phyloP scores from a whole-genome alignment of 108 stramenopile species.

The Conticribra guillardii region DNA sequence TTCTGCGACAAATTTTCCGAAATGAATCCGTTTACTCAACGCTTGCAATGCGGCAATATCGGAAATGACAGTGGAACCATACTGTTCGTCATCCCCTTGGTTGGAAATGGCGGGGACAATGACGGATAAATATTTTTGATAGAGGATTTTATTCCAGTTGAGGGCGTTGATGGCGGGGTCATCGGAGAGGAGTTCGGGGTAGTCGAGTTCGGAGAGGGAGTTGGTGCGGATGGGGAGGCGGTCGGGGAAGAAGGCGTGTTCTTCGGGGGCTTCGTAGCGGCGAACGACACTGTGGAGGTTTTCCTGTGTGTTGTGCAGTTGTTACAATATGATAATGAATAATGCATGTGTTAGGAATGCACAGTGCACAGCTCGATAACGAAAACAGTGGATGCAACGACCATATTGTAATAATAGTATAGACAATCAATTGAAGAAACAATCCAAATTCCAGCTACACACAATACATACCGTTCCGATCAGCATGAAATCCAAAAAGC shows the following conservation, averaged over 20 bases:
- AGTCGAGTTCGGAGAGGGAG: constrained; percentile 82
- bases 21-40: constrained; percentile 91
- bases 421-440: no score
- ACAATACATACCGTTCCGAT: constrained; percentile 80
- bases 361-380: no score
- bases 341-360: no score
- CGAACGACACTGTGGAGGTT: constrained; percentile 92
- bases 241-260: constrained; percentile 95
- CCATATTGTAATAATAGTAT: no score
- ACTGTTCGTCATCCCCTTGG: constrained; percentile 96
- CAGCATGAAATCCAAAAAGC: constrained; percentile 95
- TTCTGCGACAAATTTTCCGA: constrained; percentile 99
- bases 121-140: constrained; percentile 80
- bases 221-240: constrained; percentile 73
- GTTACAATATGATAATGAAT: not conserved
- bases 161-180: constrained; percentile 67
- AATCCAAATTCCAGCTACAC: not conserved
- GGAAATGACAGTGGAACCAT: constrained; percentile 88
- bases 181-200: constrained; percentile 76
- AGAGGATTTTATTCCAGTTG: constrained; percentile 90
- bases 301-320: constrained; percentile 51
- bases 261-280: constrained; percentile 98
- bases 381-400: not conserved
- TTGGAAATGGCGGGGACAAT: constrained; percentile 83
- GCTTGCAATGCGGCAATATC: constrained; percentile 95